These are phyloP conservation scores for Rhodotorula sp. DNA, from an alignment of 1,284 basidiomycete genomes.

Conservation along the genomic window DNA sequence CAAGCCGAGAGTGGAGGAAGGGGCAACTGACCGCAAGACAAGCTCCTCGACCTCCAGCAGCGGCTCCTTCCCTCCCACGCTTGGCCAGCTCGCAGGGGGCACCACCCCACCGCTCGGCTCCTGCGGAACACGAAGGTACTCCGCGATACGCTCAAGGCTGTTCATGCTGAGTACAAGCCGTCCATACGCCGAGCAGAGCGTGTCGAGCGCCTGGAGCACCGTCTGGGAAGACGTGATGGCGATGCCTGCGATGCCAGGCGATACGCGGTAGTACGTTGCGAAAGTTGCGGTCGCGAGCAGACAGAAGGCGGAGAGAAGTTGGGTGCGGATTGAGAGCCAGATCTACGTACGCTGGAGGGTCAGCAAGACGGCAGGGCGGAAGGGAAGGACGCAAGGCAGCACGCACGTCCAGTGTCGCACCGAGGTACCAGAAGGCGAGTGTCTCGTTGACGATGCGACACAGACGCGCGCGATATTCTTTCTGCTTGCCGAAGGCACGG, in stretches of 20 bases:
- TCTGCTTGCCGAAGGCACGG: conserved; percentile 47
- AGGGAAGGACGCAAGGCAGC: conserved; percentile 26
- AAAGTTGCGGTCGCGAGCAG: conserved; percentile 56
- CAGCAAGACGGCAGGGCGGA: not conserved
- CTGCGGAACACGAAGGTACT: conserved; percentile 83
- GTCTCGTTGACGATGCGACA: conserved; percentile 36
- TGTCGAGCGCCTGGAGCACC: conserved; percentile 46
- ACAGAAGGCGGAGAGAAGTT: conserved; percentile 33
- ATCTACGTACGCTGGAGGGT: conserved; percentile 2
- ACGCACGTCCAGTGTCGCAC: conserved; percentile 48
- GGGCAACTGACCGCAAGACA: conserved; percentile 62
- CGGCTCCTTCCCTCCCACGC: conserved; percentile 64
- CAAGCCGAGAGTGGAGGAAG: not conserved
- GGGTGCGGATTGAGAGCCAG: conserved; percentile 38
- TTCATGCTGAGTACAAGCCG: conserved; percentile 57
- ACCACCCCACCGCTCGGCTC: conserved; percentile 58
- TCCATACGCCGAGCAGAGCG: conserved; percentile 32
- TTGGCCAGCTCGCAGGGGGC: conserved; percentile 55
- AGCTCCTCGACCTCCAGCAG: conserved; percentile 67
- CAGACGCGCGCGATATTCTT: conserved; percentile 32
- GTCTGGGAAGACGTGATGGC: conserved; percentile 68
- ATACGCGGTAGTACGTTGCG: conserved; percentile 67
- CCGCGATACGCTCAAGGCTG: conserved; percentile 81
- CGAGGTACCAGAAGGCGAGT: conserved; percentile 46
- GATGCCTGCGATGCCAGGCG: conserved; percentile 76